These are phyloP conservation scores for Exophiala xenobiotica DNA, from an alignment of 2,329 filamentous ascomycete species.

Conservation along the genomic window DNA sequence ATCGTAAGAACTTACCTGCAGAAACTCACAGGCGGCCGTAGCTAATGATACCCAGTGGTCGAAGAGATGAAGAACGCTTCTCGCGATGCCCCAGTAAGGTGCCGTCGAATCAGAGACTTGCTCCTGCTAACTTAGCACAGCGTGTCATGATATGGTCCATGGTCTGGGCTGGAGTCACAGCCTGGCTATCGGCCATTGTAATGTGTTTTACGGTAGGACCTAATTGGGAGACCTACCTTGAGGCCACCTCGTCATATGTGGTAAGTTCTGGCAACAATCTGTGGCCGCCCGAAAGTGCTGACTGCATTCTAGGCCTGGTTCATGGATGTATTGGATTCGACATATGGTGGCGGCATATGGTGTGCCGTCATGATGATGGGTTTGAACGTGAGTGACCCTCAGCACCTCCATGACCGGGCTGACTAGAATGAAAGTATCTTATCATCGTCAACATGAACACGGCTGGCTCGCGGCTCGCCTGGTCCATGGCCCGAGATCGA, in stretches of 20 bases:
- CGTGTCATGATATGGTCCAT: slow-evolving; percentile 26
- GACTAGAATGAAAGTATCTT: slow-evolving; percentile 18
- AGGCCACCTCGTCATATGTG: slow-evolving; percentile 25
- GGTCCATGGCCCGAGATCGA: slow-evolving; percentile 53
- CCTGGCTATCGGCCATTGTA: slow-evolving; percentile 25
- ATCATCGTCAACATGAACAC: slow-evolving; percentile 28
- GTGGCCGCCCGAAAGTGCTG: background rate
- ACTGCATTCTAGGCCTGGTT: slow-evolving; percentile 37
- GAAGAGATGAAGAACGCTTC: slow-evolving; percentile 56
- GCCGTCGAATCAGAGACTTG: no score
- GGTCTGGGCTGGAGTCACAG: slow-evolving; percentile 25
- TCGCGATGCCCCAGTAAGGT: slow-evolving; percentile 23
- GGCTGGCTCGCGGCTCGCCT: slow-evolving; percentile 23
- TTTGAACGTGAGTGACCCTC: slow-evolving; percentile 17
- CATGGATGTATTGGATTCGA: slow-evolving; percentile 41
- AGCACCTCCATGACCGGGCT: background rate
- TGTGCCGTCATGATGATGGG: slow-evolving; percentile 27
- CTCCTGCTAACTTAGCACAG: slow-evolving; percentile 38
- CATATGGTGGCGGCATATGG: slow-evolving; percentile 34
- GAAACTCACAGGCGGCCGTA: background rate
- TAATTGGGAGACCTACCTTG: slow-evolving; percentile 23
- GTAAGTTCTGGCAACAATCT: slow-evolving; percentile 5
- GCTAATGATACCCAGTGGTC: slow-evolving; percentile 11
- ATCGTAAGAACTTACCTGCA: slow-evolving; percentile 47
- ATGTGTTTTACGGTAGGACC: slow-evolving; percentile 26